Base-by-base conservation (phyloP, 805 yeast genomes). In the Saccharomycopsis amapae region DNA sequence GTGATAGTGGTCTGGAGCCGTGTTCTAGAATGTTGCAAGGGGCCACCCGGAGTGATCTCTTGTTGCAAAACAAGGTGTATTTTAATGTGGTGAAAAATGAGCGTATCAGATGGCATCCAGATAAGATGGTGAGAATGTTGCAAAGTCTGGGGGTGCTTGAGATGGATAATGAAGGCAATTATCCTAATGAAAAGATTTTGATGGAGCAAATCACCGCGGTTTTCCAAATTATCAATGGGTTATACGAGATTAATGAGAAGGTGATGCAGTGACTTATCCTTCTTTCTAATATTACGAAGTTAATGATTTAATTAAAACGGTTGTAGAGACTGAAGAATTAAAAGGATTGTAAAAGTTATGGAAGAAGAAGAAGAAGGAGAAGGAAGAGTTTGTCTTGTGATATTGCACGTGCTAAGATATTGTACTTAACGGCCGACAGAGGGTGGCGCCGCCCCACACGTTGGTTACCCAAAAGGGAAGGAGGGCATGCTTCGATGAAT, bases 51-150 rank as follows among this genome's bases (percentile, higher is more conserved):
- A 38, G 51, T 5, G 28, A 38, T 22, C 19, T 17, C 5, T 55
- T 55, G 19, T 40, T 55, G 22, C 35, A 30, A 5, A 23, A 42
- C 5, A 13, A 35, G 25, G 39, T 44, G 44, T 38, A 38, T 43
- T 49, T 42, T 38, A 47, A 54, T 15, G 48, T 53, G 25, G 42
- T 59, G 7, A 70, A 66, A 46, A 55, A 50, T 38, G 81, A 78
- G 52, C 56, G 81, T 45, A 55, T 76, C 10, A 57, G 73, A 51
- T 77, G 83, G 81, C 82, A 77, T 56, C 81, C 82, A 1, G 83
- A 77, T 54, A 68, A 67, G 53, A 72, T 79, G 79, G 56, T 56
- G 9, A 55, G 59, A 10, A 56, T 54, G 28, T 54, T 62, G 7
- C 45, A 56, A 49, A 23, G 50, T 56, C 12, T 30, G 3, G 45